phyloP scores from a whole-genome alignment of 2,329 filamentous ascomycete species.

The Aureobasidium sp. region DNA sequence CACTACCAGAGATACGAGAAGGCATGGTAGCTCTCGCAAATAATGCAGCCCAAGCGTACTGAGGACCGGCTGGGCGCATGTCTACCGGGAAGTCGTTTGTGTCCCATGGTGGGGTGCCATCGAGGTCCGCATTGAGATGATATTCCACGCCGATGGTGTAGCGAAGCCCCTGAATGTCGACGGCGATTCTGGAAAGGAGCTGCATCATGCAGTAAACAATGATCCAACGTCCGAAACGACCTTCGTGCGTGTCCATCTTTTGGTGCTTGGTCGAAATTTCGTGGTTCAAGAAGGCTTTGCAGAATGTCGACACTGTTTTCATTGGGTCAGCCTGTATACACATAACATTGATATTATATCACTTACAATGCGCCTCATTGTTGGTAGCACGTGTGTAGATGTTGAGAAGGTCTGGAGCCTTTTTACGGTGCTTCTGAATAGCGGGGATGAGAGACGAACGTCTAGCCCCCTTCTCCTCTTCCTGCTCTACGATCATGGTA shows the following conservation, averaged over 20 bases:
- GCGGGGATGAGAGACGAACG: conserved; percentile 1
- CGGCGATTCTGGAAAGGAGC: conserved; percentile 35
- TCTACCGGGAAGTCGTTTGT: not conserved
- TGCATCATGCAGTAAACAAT: conserved; percentile 37
- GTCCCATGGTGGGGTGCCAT: conserved; percentile 22
- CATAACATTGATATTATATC: not conserved
- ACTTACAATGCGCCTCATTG: not conserved
- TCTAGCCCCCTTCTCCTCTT: not conserved
- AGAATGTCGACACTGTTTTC: not conserved
- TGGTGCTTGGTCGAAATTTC: conserved; percentile 32
- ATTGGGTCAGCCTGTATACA: not conserved
- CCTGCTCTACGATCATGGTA: not conserved
- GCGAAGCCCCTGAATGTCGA: conserved; percentile 33
- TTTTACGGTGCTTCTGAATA: not conserved
- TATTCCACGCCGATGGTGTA: conserved; percentile 33
- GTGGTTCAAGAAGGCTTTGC: conserved; percentile 29
- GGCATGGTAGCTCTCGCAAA: not conserved
- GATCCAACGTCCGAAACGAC: conserved; percentile 38
- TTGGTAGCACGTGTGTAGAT: conserved; percentile 4
- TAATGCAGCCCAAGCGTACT: conserved; percentile 7
- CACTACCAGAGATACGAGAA: not conserved
- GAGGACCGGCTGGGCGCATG: not conserved
- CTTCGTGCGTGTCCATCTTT: conserved; percentile 31
- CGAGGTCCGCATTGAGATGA: conserved; percentile 32
- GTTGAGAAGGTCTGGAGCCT: not conserved